Percentiles rank a stretch among this genome's conserved stretches.
Evolutionary conservation across 805 yeast genomes (phyloP).

Genomic region (Myxozyma nipponensis): DNA sequence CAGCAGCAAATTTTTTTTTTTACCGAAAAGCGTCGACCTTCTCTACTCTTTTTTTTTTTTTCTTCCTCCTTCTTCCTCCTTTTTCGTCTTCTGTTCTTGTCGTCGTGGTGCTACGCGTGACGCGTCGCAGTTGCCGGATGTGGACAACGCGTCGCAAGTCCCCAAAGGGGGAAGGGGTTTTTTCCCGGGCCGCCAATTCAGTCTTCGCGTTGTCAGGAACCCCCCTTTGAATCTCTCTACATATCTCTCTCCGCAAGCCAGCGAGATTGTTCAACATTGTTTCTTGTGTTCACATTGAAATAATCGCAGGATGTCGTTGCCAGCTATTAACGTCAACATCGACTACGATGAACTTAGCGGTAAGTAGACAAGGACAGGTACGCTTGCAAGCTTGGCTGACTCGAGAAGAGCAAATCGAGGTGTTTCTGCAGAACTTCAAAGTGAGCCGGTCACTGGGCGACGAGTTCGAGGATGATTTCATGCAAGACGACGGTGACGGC

Average conservation of each 20-base stretch:
- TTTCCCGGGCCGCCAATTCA: not conserved
- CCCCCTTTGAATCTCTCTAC: not conserved
- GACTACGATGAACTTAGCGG: constrained; percentile 60
- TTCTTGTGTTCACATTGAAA: not conserved
- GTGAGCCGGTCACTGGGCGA: constrained; percentile 7
- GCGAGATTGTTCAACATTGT: not conserved
- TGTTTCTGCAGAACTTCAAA: constrained; percentile 26
- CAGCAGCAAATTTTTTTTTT: too few species aligned
- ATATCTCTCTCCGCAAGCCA: not conserved
- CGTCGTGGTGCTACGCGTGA: too few species aligned
- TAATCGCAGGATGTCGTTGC: constrained; percentile 1
- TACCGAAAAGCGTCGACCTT: too few species aligned
- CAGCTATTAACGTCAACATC: constrained; percentile 53
- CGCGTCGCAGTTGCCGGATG: too few species aligned
- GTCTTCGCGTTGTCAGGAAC: not conserved
- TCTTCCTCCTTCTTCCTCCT: too few species aligned
- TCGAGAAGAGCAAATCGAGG: constrained; percentile 17
- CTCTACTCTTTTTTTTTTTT: too few species aligned
- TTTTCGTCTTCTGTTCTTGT: too few species aligned
- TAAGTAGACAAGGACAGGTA: constrained; percentile 1
- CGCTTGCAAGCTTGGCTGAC: not conserved
- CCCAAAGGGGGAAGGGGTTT: too few species aligned
- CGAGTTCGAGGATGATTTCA: constrained; percentile 33
- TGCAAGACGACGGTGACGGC: constrained; percentile 26
- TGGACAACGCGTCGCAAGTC: too few species aligned